These are phyloP conservation scores for Dendrothele bispora DNA, from an alignment of 768 basidiomycete genomes.

Conservation along the genomic window DNA sequence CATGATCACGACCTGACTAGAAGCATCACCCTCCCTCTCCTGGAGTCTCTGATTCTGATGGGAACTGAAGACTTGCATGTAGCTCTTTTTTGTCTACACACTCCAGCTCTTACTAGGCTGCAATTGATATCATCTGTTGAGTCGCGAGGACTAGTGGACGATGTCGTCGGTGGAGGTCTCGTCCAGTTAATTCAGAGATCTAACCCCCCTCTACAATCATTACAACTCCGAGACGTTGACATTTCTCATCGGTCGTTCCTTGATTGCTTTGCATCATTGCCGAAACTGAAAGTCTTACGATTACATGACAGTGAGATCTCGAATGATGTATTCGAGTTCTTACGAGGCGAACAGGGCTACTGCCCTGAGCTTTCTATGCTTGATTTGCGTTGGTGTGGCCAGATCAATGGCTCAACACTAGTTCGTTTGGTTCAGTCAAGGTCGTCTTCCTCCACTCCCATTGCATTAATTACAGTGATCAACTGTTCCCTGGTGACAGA, in stretches of 20 bases:
- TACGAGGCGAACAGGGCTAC: conserved; percentile 37
- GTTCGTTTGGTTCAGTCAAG: conserved; percentile 50
- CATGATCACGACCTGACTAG: conserved; percentile 14
- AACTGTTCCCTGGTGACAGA: conserved; percentile 60
- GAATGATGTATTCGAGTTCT: conserved; percentile 38
- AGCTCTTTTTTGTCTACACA: conserved; percentile 26
- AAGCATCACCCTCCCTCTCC: conserved; percentile 16
- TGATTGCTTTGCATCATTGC: conserved; percentile 33
- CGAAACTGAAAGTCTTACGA: conserved; percentile 45
- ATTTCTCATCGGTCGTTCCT: conserved; percentile 37
- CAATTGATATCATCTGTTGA: conserved; percentile 40
- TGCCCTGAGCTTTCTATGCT: conserved; percentile 49
- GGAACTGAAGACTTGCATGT: conserved; percentile 29
- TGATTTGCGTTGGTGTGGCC: conserved; percentile 61
- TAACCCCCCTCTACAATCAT: conserved; percentile 33
- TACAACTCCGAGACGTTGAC: conserved; percentile 53
- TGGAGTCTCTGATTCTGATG: conserved; percentile 27
- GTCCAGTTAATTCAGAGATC: conserved; percentile 23
- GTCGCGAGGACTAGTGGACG: conserved; percentile 30
- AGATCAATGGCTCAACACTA: conserved; percentile 51
- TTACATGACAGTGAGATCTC: conserved; percentile 61
- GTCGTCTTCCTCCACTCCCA: conserved; percentile 19
- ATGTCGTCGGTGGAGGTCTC: conserved; percentile 27
- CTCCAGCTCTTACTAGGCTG: conserved; percentile 36
- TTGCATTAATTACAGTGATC: conserved; percentile 50